Base-by-base conservation (phyloP, 495 filamentous ascomycete genomes). In the Mytilinidion resinicola region DNA sequence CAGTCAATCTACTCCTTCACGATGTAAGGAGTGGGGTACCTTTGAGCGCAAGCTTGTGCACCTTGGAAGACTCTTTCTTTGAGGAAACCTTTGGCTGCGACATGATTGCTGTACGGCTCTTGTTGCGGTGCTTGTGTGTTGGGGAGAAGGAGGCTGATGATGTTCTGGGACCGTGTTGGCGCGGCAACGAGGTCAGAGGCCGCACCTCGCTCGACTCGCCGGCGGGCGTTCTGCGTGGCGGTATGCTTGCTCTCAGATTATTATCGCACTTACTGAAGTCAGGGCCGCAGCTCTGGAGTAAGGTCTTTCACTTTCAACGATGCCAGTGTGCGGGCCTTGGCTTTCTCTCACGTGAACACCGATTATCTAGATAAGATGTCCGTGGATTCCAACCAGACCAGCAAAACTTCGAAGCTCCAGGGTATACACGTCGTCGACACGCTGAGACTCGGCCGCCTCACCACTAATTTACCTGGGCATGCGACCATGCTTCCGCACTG, bases 41-140 rank as follows among this genome's bases (percentile, higher is more conserved):
- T 80, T 92, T 95, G 53, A 96, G 78, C 38, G 91, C 89, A 56
- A 98, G 82, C 76, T 92, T 96, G 78, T 96, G 92, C 38, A 89
- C 82, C 73, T 95, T 95, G 48, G 90, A 89, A 66, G 92, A 95
- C 61, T 95, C 90, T 67, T 90, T 89, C 55, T 85, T 78, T 25
- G 75, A 65, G 37, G 73, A 68, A 38, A 53, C 52, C 36, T 62
- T 66, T 43, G 63, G 36, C 46, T 66, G 63, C 51, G 63, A 66
- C 63, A 66, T 66, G 36, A 4, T 61, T 47, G 46, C 55, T n/a
- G 19, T 46, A 20, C 21, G 37, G 30, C 36, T 12, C 52, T 2
- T 17, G 14, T 42, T 17, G 15, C 17, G n/a, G 38, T 25, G 34
- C 33, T 14, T 19, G 14, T 38, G 39, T 34, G 61, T 53, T 14